Base-by-base conservation (phyloP, 352 stramenopile species). In the Poterioochromonas sp. region DNA sequence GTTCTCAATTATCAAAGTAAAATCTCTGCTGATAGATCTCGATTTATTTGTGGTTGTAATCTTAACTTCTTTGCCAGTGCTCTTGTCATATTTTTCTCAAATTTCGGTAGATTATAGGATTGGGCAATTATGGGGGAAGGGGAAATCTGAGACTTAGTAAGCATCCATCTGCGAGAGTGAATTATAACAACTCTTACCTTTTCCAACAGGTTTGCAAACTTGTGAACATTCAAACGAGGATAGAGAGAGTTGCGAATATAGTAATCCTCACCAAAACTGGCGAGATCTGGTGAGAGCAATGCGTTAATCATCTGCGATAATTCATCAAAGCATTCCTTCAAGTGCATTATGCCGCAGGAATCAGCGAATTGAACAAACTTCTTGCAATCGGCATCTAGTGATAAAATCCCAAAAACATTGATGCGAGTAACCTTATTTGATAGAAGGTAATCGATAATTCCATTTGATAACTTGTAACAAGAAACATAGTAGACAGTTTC, bases 271-370 rank as follows among this genome's bases (percentile, higher is more conserved):
- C 35, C 40, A 39, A 74, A 35, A 34, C 1, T 34, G 5, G 37
- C 15, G 5, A 74, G 32, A 15, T 74, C 65, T 15, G 39, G 65
- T 39, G 49, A 37, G 1, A 74, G 40, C 8, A 54, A 3, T 39
- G 40, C 35, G 29, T n/a, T 3, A n/a, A 74, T 54, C 22, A 54
- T 29, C 40, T 54, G 2, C 0, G 1, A n/a, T 35, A 51, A 29
- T 54, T 74, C 65, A 39, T 51, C 37, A 54, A 74, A 74, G 53
- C 65, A 74, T 39, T 35, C 0, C 29, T n/a, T 53, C 29, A 74
- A 54, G 22, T 74, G 39, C 8, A n/a, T 32, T 39, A 54, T 54
- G 8, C 65, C 65, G 53, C 65, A 74, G 11, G 5, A 37, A 58
- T 54, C 41, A n/a, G 65, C 37, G 53, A 74, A 74, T 32, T 39